Conservation (phyloP, 2,329 filamentous ascomycete species). For the Trichocomaceae sp. region DNA sequence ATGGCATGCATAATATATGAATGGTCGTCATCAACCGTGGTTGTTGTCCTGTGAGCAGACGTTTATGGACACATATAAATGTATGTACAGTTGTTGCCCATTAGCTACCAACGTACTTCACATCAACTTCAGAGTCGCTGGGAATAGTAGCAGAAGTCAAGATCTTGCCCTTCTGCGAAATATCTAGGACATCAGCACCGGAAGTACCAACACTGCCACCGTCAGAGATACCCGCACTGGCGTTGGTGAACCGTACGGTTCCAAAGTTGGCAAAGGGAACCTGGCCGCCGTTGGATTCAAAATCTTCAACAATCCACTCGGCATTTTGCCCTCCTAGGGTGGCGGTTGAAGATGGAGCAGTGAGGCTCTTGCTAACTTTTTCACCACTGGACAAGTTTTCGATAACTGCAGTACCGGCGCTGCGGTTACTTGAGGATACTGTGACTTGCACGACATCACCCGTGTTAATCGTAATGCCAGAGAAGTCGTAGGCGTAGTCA, state of each 20-base stretch:
- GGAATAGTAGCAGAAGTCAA: slow-evolving; percentile 23
- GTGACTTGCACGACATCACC: slow-evolving; percentile 42
- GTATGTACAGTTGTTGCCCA: background rate
- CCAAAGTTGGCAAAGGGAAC: slow-evolving; percentile 46
- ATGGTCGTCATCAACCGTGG: background rate
- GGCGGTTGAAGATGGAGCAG: slow-evolving; percentile 28
- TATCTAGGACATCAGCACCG: slow-evolving; percentile 41
- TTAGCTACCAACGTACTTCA: slow-evolving; percentile 17
- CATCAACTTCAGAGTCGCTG: slow-evolving; percentile 23
- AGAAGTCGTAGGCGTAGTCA: slow-evolving; percentile 50
- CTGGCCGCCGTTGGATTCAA: slow-evolving; percentile 32
- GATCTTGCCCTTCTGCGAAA: slow-evolving; percentile 39
- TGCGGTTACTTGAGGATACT: slow-evolving; percentile 37
- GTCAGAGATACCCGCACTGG: slow-evolving; percentile 21
- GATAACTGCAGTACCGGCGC: slow-evolving; percentile 42
- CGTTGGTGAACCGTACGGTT: slow-evolving; percentile 35
- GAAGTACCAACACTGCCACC: slow-evolving; percentile 24
- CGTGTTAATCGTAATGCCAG: slow-evolving; percentile 38
- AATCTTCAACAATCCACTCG: slow-evolving; percentile 60
- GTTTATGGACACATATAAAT: background rate
- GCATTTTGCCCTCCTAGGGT: slow-evolving; percentile 51
- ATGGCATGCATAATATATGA: background rate
- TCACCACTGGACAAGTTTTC: slow-evolving; percentile 50
- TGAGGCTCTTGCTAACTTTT: slow-evolving; percentile 48
- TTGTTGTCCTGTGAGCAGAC: background rate